Conservation (phyloP, 1,284 basidiomycete genomes). For the Rhodotorula sp. region DNA sequence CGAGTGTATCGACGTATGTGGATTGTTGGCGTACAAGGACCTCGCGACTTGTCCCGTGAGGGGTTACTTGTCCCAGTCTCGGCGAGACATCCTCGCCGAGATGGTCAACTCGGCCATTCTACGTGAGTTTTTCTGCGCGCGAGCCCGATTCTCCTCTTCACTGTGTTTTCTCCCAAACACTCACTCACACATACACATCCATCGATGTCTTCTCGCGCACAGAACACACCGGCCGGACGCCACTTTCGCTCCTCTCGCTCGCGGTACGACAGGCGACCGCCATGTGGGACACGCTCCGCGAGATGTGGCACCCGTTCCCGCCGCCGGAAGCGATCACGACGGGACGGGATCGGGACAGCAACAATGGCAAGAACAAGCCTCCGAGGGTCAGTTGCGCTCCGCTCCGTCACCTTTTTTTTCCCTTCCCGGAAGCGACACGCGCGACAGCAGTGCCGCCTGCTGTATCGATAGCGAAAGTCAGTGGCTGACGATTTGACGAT, state of each 20-base stretch:
- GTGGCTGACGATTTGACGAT: too few relatives aligned
- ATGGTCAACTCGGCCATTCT: constrained; percentile 83
- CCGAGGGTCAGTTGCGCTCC: neutral
- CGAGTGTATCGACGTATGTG: constrained; percentile 69
- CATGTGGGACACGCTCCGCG: constrained; percentile 38
- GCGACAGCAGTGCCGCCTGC: too few relatives aligned
- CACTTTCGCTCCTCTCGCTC: constrained; percentile 38
- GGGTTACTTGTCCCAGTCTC: constrained; percentile 66
- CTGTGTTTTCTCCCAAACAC: too few relatives aligned
- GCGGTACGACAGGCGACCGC: constrained; percentile 38
- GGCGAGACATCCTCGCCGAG: constrained; percentile 74
- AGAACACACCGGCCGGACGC: constrained; percentile 37
- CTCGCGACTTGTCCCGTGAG: constrained; percentile 67
- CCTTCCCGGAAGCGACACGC: neutral
- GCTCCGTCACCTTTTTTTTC: too few relatives aligned
- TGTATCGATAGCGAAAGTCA: too few relatives aligned
- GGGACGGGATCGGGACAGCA: constrained; percentile 6
- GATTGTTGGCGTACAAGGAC: constrained; percentile 69
- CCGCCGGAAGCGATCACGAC: constrained; percentile 4
- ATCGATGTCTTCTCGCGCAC: neutral
- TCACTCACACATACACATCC: too few relatives aligned
- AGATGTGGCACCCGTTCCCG: constrained; percentile 39
- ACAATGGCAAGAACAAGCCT: constrained; percentile 15
- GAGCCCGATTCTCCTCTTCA: too few relatives aligned
- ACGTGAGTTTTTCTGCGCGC: constrained; percentile 55